Evolutionary conservation across 2,329 filamentous ascomycete genomes (phyloP), one percentile per base, ranked within the genome.

Genomic region (Alternaria burnsii): DNA sequence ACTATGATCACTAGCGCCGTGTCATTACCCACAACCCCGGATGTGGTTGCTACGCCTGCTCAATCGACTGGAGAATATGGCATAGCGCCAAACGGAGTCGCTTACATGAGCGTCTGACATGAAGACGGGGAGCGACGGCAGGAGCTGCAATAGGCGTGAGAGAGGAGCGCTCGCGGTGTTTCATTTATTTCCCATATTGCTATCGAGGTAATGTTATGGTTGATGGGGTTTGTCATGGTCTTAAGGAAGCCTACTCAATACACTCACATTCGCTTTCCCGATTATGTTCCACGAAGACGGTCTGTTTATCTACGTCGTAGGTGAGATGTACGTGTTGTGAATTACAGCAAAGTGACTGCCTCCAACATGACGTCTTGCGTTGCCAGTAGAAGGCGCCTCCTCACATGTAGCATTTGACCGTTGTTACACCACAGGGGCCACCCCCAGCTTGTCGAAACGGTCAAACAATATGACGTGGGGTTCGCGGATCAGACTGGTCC

Each of bases 401-500:
- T 48, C 11, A n/a, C 32, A 24, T 40, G 22, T 34, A 14, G 22
- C 6, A 22, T 42, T n/a, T 14, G 3, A 7, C 36, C 24, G 34
- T 52, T 40, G 26, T 12, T 22, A 18, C 34, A 30, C 30, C 9
- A 22, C 46, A 52, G 6, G 50, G 26, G 18, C n/a, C n/a, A 52
- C 4, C 22, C 41, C 32, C 22, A 28, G 52, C 28, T 14, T 55
- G 16, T 36, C 42, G 30, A 24, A 18, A 40, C 22, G 41, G 5
- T 47, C 30, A 36, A 12, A 41, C 20, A 24, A 22, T 30, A 62
- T 61, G 52, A 64, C 55, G 59, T 61, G 59, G 54, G 54, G 48
- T 61, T 60, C 40, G 28, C 30, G 22, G 34, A 41, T 32, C 16
- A 38, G 7, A 11, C 59, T 64, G 67, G 68, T 46, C 65, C 10